Evolutionary conservation across 2,329 filamentous ascomycete species (phyloP).

Genomic region (Colletotrichum eleusines): DNA sequence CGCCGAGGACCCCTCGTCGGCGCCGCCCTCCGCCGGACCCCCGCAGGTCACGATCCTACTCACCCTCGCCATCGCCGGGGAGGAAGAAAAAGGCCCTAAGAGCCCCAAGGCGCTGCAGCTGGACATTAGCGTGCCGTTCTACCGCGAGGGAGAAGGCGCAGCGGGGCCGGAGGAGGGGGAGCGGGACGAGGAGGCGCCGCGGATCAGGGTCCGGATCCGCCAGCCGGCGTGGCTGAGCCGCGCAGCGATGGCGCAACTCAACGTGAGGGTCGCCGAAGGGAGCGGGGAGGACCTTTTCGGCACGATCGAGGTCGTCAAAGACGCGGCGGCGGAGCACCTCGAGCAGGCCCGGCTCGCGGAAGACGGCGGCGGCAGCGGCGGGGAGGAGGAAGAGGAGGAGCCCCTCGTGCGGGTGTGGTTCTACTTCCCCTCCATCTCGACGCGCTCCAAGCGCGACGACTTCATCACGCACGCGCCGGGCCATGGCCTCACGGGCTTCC

Average conservation of each 20-base stretch:
- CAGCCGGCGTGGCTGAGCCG: constrained; percentile 66
- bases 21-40: background rate
- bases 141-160: constrained; percentile 16
- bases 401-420: constrained; percentile 69
- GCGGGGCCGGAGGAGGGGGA: constrained; percentile 46
- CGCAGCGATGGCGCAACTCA: constrained; percentile 56
- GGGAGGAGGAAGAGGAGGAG: constrained; percentile 5
- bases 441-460: constrained; percentile 69
- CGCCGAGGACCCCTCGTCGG: constrained; percentile 5
- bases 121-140: constrained; percentile 52
- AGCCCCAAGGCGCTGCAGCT: constrained; percentile 47
- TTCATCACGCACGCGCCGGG: constrained; percentile 64
- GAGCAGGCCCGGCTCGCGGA: constrained; percentile 40
- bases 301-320: constrained; percentile 59
- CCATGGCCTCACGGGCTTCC: constrained; percentile 68
- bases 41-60: constrained; percentile 46
- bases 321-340: constrained; percentile 50
- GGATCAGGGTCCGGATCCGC: constrained; percentile 56
- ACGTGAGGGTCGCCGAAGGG: constrained; percentile 52
- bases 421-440: constrained; percentile 72
- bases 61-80: constrained; percentile 43
- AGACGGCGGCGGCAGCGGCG: background rate
- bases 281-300: constrained; percentile 57
- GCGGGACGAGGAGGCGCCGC: constrained; percentile 52
- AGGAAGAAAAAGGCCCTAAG: constrained; percentile 17